Conservation (phyloP, 1,284 basidiomycete genomes). For the Ceratobasidium sp. region DNA sequence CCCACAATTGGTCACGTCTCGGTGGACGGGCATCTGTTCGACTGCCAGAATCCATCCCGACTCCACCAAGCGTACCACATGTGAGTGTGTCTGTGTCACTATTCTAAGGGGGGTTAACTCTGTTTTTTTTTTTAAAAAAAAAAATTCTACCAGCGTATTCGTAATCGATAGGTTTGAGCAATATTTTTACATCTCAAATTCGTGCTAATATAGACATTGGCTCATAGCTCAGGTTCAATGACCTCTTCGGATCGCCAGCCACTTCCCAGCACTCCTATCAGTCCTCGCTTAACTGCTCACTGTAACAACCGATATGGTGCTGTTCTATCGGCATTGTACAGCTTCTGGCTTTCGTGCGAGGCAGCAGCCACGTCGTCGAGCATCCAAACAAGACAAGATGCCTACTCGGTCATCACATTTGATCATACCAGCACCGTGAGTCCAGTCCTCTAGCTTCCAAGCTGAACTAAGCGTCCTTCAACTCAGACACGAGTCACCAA, state of each 20-base stretch:
- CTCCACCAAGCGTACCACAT: conserved; percentile 66
- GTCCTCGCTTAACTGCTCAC: conserved; percentile 54
- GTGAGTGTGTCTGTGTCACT: conserved; percentile 48
- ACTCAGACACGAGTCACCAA: conserved; percentile 52
- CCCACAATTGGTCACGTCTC: conserved; percentile 63
- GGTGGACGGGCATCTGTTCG: conserved; percentile 64
- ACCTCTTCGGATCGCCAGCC: conserved; percentile 56
- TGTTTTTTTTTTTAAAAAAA: too few relatives aligned
- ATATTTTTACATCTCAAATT: neutral
- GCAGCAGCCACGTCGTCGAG: conserved; percentile 49
- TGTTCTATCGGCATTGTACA: conserved; percentile 64
- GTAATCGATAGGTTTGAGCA: conserved; percentile 60
- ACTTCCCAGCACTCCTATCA: conserved; percentile 60
- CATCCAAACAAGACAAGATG: conserved; percentile 58
- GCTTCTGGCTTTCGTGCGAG: conserved; percentile 66
- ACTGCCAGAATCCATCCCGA: conserved; percentile 65
- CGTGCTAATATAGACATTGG: neutral
- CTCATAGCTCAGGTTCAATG: conserved; percentile 66
- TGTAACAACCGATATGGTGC: conserved; percentile 67
- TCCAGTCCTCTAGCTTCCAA: neutral
- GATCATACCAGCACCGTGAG: conserved; percentile 51
- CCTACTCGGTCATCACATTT: conserved; percentile 69
- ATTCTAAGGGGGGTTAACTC: neutral
- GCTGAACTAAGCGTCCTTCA: neutral
- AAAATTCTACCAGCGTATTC: conserved; percentile 60